Evolutionary conservation across 345 rosid species (phyloP).

Genomic region (Clarkia xantiana): DNA sequence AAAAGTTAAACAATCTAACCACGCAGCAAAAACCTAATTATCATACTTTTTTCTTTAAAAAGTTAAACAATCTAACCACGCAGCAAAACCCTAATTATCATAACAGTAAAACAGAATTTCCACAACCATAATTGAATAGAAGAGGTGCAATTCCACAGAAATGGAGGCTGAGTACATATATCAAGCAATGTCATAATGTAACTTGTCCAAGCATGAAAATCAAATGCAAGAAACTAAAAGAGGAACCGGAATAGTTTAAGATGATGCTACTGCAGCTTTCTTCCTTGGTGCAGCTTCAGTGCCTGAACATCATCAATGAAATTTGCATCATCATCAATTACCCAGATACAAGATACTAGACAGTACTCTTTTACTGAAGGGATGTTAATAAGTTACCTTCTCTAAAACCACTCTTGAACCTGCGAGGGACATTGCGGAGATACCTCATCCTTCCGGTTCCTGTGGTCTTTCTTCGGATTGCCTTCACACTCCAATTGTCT

Average conservation of each 20-base stretch:
- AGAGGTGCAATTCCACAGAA: neutral
- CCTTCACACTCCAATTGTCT: constrained; percentile 99
- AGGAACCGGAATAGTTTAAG: constrained; percentile 1
- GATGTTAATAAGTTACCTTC: constrained; percentile 31
- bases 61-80: no score
- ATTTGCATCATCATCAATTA: neutral
- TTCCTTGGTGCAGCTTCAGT: constrained; percentile 17
- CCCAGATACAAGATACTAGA: neutral
- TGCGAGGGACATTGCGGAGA: constrained; percentile 66
- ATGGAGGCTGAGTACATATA: neutral
- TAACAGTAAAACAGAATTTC: no score
- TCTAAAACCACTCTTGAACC: constrained; percentile 90
- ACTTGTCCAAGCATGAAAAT: neutral
- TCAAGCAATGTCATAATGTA: neutral
- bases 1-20: no score
- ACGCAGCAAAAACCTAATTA: no score
- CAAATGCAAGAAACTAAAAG: neutral
- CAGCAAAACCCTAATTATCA: no score
- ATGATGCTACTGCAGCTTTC: constrained; percentile 9
- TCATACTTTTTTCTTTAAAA: no score
- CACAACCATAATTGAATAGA: neutral
- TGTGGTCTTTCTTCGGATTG: constrained; percentile 93
- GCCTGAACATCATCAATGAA: constrained; percentile 4
- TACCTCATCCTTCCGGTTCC: constrained; percentile 95
- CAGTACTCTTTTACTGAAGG: no score